These are phyloP conservation scores for Trichophyton verrucosum DNA, from an alignment of 2,329 filamentous ascomycete genomes.

Conservation along the genomic window DNA sequence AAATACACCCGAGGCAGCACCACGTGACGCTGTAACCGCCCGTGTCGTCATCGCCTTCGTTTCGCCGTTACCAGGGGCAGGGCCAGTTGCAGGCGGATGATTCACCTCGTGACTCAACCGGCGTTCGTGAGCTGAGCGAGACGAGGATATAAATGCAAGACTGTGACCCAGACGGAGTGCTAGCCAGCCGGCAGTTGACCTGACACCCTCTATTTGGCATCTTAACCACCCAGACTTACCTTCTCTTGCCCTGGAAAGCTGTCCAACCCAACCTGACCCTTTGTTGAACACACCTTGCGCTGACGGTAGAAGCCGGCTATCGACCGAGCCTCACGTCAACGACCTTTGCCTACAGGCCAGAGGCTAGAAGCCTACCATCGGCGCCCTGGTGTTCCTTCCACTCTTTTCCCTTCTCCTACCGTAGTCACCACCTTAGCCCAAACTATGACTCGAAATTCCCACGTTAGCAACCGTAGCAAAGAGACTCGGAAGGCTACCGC, in stretches of 20 bases:
- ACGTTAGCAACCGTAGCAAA: not conserved
- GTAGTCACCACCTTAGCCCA: not conserved
- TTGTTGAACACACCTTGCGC: not conserved
- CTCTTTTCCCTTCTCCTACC: not conserved
- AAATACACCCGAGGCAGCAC: not conserved
- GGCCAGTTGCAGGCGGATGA: not conserved
- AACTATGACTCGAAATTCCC: not conserved
- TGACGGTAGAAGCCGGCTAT: not conserved
- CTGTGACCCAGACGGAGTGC: not conserved
- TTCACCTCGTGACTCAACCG: conserved; percentile 2
- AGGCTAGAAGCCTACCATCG: not conserved
- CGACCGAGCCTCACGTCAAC: not conserved
- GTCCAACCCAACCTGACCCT: not conserved
- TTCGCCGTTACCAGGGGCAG: conserved; percentile 2
- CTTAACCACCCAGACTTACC: not conserved
- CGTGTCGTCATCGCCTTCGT: not conserved
- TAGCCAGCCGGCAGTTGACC: not conserved
- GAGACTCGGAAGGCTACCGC: not conserved
- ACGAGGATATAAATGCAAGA: not conserved
- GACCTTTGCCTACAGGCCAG: not conserved
- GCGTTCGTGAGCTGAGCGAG: not conserved
- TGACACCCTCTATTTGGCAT: not conserved
- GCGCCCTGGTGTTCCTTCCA: not conserved
- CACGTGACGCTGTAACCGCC: not conserved
- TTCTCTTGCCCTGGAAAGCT: not conserved